Base-by-base conservation (phyloP, 192 early-diverging fungal genomes). In the Lobosporangium transversale region DNA sequence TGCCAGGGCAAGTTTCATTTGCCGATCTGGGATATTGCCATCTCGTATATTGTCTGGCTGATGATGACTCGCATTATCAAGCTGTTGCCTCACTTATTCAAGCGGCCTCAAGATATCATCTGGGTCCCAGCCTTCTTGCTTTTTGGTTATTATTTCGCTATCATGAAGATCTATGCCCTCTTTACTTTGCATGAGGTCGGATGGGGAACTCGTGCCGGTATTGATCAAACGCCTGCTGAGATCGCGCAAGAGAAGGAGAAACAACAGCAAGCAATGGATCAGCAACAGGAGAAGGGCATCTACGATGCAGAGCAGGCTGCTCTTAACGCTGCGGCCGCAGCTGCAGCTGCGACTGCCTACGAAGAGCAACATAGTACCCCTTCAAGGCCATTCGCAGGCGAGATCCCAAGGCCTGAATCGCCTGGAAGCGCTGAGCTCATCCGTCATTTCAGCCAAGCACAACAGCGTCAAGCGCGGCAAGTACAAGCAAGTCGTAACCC, bases 131-230 rank as follows among this genome's bases (percentile, higher is more conserved):
- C 83, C 8, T 90, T 87, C 83, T 66, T 92, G n/a, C 62, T 89
- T 18, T 92, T 92, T 69, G 88, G 87, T 29, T 89, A 90, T 42
- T 89, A 88, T 49, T 92, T 92, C 63, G 89, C 89, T 14, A 79
- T 87, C 58, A 87, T 85, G 83, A 90, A 90, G 53, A 62, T 92
- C 23, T 90, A 90, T 63, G 89, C 88, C 15, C 76, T 92, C 10
- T 92, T 89, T 50, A 92, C 90, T 8, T 59, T 90, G 15, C 90
- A 92, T 68, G 81, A 88, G 43, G 88, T 87, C 24, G 89, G 83
- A 9, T 92, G 90, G 90, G 90, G 90, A 23, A 92, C 89, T 26
- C 74, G 90, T 24, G 85, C 79, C 0, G 89, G 89, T 56, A 78
- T 82, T 12, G 80, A 78, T 32, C 69, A 71, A 23, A 70, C 74